Evolutionary conservation across 805 yeast genomes (phyloP), one percentile per base, ranked within the genome.

Genomic region (Yarrowia deformans): DNA sequence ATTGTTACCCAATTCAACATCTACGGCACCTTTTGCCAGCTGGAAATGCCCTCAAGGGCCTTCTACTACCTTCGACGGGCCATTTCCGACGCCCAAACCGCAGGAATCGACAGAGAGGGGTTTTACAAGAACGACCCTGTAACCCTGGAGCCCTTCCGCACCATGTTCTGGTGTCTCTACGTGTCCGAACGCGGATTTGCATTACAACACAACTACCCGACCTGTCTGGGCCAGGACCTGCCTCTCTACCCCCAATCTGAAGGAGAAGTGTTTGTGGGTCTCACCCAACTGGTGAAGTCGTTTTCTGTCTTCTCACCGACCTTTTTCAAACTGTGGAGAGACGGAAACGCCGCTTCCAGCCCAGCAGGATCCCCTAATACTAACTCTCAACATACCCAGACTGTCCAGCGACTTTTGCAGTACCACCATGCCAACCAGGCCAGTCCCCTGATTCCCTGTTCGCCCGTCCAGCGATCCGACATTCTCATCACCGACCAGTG

Each of bases 401-500:
- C 66, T 1, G 66, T 60, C 8, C 66, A 60, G 66, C 34, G 66
- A 13, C 42, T 60, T 13, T 13, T 60, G 34, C 52, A 60, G 39
- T 45, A 60, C 52, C 46, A 39, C 18, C 66, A 60, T 8, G 39
- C 66, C 52, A 60, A 60, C 52, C 66, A 60, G 66, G 66, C 66
- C 40, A 43, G 52, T 43, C 66, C 66, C 7, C 46, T 60, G 32
- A 60, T 60, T 14, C 66, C 66, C 42, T 60, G 66, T 6, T 60
- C 66, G 12, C 52, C 50, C 4, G 52, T 60, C 1, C 52, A 60
- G 10, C 18, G 52, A 18, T 32, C 66, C 32, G 52, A 60, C 40
- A 60, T 60, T 60, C 66, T 60, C 19, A 60, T 60, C 23, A 60
- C 66, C 12, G 66, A 60, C 42, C 66, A 60, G 50, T 60, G 66